phyloP scores from a whole-genome alignment of 805 yeast genomes.

The Wickerhamomyces kurtzmanii region DNA sequence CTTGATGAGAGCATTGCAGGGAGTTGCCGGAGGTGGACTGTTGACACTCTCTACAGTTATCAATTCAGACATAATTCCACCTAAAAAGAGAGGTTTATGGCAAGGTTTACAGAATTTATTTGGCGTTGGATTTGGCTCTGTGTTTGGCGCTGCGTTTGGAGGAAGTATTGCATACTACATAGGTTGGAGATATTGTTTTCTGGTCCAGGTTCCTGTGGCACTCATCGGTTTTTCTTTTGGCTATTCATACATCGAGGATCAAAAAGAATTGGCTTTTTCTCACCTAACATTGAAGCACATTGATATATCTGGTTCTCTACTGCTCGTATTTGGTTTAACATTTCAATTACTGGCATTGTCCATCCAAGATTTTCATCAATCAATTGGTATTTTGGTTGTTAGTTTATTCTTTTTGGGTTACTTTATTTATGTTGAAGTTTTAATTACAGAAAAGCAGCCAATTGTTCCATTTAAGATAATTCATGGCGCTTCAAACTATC shows the following conservation, averaged over 20 bases:
- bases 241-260: conserved; percentile 18
- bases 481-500: conserved; percentile 13
- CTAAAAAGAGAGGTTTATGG: conserved; percentile 26
- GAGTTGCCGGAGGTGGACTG: conserved; percentile 33
- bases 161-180: conserved; percentile 22
- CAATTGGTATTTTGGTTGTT: conserved; percentile 8
- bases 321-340: conserved; percentile 23
- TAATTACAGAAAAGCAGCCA: conserved; percentile 19
- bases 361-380: conserved; percentile 8
- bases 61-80: conserved; percentile 26
- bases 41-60: conserved; percentile 26
- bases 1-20: conserved; percentile 26
- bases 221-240: conserved; percentile 19
- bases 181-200: conserved; percentile 33
- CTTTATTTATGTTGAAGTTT: conserved; percentile 12
- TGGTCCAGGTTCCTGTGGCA: conserved; percentile 24
- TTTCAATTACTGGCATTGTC: conserved; percentile 19
- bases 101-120: conserved; percentile 28
- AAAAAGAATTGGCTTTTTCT: conserved; percentile 13
- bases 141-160: conserved; percentile 28
- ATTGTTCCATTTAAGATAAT: conserved; percentile 23
- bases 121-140: conserved; percentile 25
- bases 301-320: conserved; percentile 23
- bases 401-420: conserved; percentile 4
- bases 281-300: conserved; percentile 14